Conservation (phyloP, 2,329 filamentous ascomycete genomes). For the Colletotrichum gloeosporioides region DNA sequence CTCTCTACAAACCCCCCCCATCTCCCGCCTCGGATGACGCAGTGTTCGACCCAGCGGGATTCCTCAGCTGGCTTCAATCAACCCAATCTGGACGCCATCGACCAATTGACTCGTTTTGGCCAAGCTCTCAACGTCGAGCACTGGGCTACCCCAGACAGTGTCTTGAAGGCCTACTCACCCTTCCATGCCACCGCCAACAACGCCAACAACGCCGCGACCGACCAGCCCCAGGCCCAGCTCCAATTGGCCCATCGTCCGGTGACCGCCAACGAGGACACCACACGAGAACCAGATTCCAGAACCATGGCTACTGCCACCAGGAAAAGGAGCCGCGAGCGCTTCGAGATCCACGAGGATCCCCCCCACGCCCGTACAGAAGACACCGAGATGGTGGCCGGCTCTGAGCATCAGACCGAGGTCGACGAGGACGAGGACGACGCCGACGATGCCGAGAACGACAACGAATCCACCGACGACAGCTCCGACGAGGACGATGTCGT, state of each 20-base stretch:
- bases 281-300: not conserved
- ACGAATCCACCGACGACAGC: conserved; percentile 41
- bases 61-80: conserved; percentile 18
- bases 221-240: not conserved
- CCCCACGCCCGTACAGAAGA: conserved; percentile 47
- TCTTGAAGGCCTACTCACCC: conserved; percentile 10
- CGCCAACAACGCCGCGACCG: not conserved
- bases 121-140: conserved; percentile 18
- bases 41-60: conserved; percentile 20
- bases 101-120: conserved; percentile 20
- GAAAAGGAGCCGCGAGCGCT: conserved; percentile 39
- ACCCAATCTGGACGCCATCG: conserved; percentile 18
- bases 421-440: conserved; percentile 46
- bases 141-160: conserved; percentile 15
- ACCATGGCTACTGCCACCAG: conserved; percentile 17
- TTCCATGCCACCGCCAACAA: conserved; percentile 9
- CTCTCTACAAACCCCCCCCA: not conserved
- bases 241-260: conserved; percentile 17
- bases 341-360: conserved; percentile 56
- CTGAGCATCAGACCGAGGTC: conserved; percentile 38
- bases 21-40: conserved; percentile 17
- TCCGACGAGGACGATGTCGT: conserved; percentile 68
- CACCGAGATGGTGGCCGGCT: conserved; percentile 54
- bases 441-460: conserved; percentile 43
- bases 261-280: conserved; percentile 2